Conservation (phyloP, 1,284 basidiomycete genomes). For the Mrakiaceae sp. region DNA sequence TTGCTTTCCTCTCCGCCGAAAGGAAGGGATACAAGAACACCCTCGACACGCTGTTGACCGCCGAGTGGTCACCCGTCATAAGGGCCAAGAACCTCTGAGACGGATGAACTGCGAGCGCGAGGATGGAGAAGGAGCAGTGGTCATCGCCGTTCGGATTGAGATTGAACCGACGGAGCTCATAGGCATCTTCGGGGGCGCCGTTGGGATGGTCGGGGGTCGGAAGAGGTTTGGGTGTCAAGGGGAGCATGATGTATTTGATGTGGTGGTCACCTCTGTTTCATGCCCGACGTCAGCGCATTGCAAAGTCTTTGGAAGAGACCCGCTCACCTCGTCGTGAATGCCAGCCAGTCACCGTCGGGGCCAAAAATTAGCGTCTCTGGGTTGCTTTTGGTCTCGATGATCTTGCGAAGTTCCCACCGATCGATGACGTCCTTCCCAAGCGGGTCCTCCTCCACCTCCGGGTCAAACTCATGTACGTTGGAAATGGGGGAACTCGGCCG, state of each 20-base stretch:
- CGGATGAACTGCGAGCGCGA: slow-evolving; percentile 32
- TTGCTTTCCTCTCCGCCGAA: slow-evolving; percentile 5
- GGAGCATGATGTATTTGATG: slow-evolving; percentile 15
- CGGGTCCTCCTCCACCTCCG: slow-evolving; percentile 28
- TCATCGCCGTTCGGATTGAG: slow-evolving; percentile 12
- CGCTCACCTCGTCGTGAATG: slow-evolving; percentile 32
- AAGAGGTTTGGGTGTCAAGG: background rate
- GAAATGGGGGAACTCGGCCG: background rate
- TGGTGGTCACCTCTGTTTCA: slow-evolving; percentile 9
- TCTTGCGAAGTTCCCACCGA: slow-evolving; percentile 5
- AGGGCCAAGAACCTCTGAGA: slow-evolving; percentile 30
- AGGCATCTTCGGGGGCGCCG: background rate
- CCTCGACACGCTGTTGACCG: slow-evolving; percentile 27
- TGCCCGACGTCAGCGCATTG: background rate
- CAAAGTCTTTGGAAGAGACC: slow-evolving; percentile 25
- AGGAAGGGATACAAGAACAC: slow-evolving; percentile 19
- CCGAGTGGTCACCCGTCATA: slow-evolving; percentile 33
- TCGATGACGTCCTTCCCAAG: background rate
- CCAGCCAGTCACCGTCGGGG: slow-evolving; percentile 14
- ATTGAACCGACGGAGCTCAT: slow-evolving; percentile 25
- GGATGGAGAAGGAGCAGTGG: slow-evolving; percentile 46
- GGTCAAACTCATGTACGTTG: slow-evolving; percentile 16
- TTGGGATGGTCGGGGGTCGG: background rate
- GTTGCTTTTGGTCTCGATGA: background rate
- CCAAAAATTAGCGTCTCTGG: slow-evolving; percentile 25